These are phyloP conservation scores for Mucor plumbeus DNA, from an alignment of 371 early-diverging fungal species.

Conservation along the genomic window DNA sequence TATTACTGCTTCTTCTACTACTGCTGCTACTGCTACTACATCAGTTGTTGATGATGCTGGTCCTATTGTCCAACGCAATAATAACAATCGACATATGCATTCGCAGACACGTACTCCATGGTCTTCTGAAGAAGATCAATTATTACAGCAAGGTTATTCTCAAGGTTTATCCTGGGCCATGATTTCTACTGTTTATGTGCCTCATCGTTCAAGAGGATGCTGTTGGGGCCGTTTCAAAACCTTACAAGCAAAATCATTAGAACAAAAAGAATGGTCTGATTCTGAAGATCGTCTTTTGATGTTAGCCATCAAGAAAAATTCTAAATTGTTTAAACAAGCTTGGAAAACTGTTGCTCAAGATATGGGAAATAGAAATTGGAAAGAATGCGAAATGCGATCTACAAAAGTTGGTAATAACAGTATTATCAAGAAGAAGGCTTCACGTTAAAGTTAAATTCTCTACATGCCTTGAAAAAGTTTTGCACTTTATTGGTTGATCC, in stretches of 20 bases:
- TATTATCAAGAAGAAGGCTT: slow-evolving; percentile 1
- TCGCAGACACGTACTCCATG: slow-evolving; percentile 32
- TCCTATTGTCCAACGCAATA: slow-evolving; percentile 11
- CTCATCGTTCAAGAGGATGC: slow-evolving; percentile 37
- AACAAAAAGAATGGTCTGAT: slow-evolving; percentile 40
- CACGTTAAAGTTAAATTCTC: slow-evolving; percentile 4
- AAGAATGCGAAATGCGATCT: slow-evolving; percentile 44
- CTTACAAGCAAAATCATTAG: slow-evolving; percentile 34
- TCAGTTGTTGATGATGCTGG: background rate
- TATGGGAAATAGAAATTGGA: slow-evolving; percentile 38
- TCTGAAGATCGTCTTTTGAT: slow-evolving; percentile 36
- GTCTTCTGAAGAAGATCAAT: slow-evolving; percentile 29
- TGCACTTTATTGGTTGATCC: slow-evolving; percentile 1
- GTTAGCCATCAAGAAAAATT: slow-evolving; percentile 41
- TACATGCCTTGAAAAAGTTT: background rate
- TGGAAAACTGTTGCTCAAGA: slow-evolving; percentile 48
- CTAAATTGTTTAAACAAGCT: slow-evolving; percentile 42
- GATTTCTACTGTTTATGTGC: slow-evolving; percentile 32
- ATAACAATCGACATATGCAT: slow-evolving; percentile 21
- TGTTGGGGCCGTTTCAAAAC: slow-evolving; percentile 40
- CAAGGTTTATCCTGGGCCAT: slow-evolving; percentile 38
- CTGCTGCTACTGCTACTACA: slow-evolving; percentile 3
- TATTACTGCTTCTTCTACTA: slow-evolving; percentile 9
- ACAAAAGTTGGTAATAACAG: slow-evolving; percentile 4
- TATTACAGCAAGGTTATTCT: slow-evolving; percentile 32